These are phyloP conservation scores for Mycena vitilis DNA, from an alignment of 768 basidiomycete genomes.

Conservation along the genomic window DNA sequence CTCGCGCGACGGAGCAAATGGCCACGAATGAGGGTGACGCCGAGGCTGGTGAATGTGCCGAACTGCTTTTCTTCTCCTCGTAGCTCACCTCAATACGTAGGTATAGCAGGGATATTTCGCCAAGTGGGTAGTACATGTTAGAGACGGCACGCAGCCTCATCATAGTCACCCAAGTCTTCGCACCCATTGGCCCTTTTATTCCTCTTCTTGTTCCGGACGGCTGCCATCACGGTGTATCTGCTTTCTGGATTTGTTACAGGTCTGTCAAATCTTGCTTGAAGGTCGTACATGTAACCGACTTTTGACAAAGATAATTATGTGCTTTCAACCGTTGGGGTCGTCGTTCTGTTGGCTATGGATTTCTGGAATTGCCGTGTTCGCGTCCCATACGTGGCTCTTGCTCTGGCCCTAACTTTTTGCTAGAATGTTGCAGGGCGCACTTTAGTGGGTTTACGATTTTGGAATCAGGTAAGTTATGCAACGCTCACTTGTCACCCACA, in stretches of 20 bases:
- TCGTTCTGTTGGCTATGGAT: slow-evolving; percentile 94
- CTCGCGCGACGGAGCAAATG: slow-evolving; percentile 54
- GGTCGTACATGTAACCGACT: slow-evolving; percentile 15
- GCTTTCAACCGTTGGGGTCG: slow-evolving; percentile 92
- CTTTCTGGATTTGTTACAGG: slow-evolving; percentile 77
- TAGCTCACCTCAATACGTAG: slow-evolving; percentile 46
- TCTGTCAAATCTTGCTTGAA: not conserved
- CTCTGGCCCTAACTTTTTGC: slow-evolving; percentile 16
- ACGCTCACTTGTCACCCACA: not conserved
- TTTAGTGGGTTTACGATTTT: slow-evolving; percentile 94
- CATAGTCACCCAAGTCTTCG: slow-evolving; percentile 63
- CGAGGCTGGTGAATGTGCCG: slow-evolving; percentile 72
- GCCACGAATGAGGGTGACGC: slow-evolving; percentile 73
- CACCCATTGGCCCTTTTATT: slow-evolving; percentile 88
- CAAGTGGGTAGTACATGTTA: slow-evolving; percentile 60
- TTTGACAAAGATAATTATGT: slow-evolving; percentile 89
- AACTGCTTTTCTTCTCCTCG: slow-evolving; percentile 13
- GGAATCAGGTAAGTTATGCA: slow-evolving; percentile 81
- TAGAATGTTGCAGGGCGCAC: slow-evolving; percentile 95
- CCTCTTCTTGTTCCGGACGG: slow-evolving; percentile 87
- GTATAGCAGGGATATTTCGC: slow-evolving; percentile 79
- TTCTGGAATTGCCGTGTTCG: slow-evolving; percentile 97
- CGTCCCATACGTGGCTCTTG: slow-evolving; percentile 6
- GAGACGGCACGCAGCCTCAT: slow-evolving; percentile 20
- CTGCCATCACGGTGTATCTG: slow-evolving; percentile 92